Evolutionary conservation across 208 protist genomes (phyloP), one percentile per base, ranked within the genome.

Genomic region (Leishmania gerbilli): DNA sequence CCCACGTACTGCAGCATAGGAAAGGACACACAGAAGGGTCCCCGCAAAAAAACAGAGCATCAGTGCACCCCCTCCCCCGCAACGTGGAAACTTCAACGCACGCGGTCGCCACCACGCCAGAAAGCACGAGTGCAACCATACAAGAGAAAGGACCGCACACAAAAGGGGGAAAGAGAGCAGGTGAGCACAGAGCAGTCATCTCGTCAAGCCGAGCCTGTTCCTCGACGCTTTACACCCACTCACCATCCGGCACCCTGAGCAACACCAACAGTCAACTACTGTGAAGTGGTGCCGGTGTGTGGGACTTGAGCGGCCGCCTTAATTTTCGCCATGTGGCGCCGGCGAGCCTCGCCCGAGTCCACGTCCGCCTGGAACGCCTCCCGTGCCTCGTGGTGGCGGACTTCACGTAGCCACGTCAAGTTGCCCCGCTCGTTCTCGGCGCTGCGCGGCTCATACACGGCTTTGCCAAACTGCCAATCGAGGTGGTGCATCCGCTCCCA

Each of bases 381-480:
- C 31, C 95, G 92, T 2, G 79, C 87, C 27, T 74, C 88, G 76
- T 95, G 82, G 77, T 96, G 87, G 75, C 86, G 87, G 37, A 86
- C 83, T 82, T 98, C 95, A 17, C 95, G 91, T 64, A 97, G 75
- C 94, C 95, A 98, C 42, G 92, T 96, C 71, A 97, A 68, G 80
- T 98, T 98, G 24, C 94, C 94, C 27, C 91, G 88, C 45, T 84
- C 90, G 7, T 95, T 88, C 81, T 98, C 94, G 24, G 37, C n/a
- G 17, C 72, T 81, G 17, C 93, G 91, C 37, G 95, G 94, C 53
- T 78, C 75, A 84, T 97, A 98, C 2, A 97, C 92, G 45, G 95
- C 95, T 60, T 96, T 96, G 67, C 95, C 95, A 75, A 98, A 98
- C 86, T 98, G 95, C 93, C 93, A 97, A 79, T 98, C 93, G 0